phyloP scores from a whole-genome alignment of 1,284 basidiomycete genomes.

The Earliella scabrosa region DNA sequence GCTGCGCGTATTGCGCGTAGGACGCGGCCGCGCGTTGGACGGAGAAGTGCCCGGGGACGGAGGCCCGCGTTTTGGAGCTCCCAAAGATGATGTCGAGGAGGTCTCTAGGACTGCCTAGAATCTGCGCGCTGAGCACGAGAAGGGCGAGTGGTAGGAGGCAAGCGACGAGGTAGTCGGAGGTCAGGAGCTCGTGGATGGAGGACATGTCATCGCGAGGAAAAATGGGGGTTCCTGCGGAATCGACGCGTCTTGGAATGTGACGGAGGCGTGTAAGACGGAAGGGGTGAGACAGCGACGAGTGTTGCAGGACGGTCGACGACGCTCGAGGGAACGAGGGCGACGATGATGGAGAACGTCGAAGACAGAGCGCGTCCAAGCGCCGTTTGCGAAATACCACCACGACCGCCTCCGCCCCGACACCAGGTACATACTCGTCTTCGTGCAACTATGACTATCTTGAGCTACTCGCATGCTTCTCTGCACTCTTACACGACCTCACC shows the following conservation, averaged over 20 bases:
- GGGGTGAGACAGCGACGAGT: too few relatives aligned
- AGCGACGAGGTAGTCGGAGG: slow-evolving; percentile 27
- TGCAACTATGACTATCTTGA: too few relatives aligned
- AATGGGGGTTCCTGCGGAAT: too few relatives aligned
- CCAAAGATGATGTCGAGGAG: slow-evolving; percentile 28
- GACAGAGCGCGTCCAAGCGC: background rate
- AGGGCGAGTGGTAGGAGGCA: slow-evolving; percentile 26
- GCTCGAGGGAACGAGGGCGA: too few relatives aligned
- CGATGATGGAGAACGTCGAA: background rate
- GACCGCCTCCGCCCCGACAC: background rate
- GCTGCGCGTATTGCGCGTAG: slow-evolving; percentile 30
- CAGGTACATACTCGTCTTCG: too few relatives aligned
- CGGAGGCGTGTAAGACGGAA: too few relatives aligned
- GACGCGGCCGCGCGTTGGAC: slow-evolving; percentile 30
- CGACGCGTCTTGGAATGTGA: too few relatives aligned
- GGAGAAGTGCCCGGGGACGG: slow-evolving; percentile 28
- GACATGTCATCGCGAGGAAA: slow-evolving; percentile 13
- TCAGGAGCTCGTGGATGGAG: slow-evolving; percentile 13
- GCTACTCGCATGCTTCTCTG: background rate
- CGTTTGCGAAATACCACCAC: background rate
- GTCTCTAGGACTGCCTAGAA: slow-evolving; percentile 22
- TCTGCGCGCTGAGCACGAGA: slow-evolving; percentile 21
- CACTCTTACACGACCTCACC: background rate
- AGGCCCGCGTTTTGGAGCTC: background rate
- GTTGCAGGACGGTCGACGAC: too few relatives aligned